Evolutionary conservation across 257 asterid genomes (phyloP), one percentile per base, ranked within the genome.

Genomic region (Solanum sparsipilum): DNA sequence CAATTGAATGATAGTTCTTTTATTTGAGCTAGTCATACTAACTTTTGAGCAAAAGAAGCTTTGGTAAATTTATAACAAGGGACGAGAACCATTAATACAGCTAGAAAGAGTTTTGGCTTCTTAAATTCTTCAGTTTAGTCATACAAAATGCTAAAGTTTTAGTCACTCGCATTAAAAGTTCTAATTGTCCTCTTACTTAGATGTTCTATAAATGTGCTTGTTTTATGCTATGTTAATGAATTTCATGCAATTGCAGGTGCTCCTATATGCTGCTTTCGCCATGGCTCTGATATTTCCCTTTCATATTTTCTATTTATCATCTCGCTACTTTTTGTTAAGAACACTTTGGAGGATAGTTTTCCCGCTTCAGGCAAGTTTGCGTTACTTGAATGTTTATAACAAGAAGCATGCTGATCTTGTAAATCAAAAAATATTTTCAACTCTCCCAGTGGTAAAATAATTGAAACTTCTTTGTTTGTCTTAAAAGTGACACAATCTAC

Each of bases 221-320:
- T 86, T 44, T 44, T 44, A 18, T 56, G 20, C 60, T 35, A 13
- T 87, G 25, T 34, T 35, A 87, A 58, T 60, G 67, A 71, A 36
- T 29, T 89, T 73, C 87, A 78, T 91, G 88, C 81, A 84, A 85
- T 88, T 89, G 91, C 96, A 97, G 99, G 99, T 97, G 86, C 94
- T 97, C 87, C 86, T 97, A 86, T 96, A 97, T 90, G 94, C 97
- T 90, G 99, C 94, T 87, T 87, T 94, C 65, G 91, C 94, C 52
- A 91, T 96, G 98, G 92, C 95, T 79, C 93, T 97, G 90, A 89
- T 97, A 86, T 97, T 94, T 91, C 99, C 99, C 84, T 97, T 96
- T 83, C 98, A 95, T 91, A 93, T 97, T 84, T 96, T 97, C 91
- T 90, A 92, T 91, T 92, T 96, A 86, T 93, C 99, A 87, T 93